Evolutionary conservation across 257 asterid species (phyloP).

Genomic region (Solanum chaucha): DNA sequence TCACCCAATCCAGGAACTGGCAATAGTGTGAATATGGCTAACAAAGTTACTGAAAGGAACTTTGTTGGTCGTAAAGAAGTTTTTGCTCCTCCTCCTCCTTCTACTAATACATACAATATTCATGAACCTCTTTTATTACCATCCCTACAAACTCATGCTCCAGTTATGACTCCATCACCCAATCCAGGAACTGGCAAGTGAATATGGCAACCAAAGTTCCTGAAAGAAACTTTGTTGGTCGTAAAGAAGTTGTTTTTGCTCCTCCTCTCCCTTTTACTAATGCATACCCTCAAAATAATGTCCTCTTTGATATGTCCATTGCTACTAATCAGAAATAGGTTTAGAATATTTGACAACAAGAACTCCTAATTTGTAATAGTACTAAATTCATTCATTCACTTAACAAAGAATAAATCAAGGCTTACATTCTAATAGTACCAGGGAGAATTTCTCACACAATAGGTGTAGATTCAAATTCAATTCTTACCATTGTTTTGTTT

Average conservation of each 20-base stretch:
- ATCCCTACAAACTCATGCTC: no score
- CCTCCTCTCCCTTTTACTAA: not conserved
- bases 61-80: not conserved
- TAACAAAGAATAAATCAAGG: not conserved
- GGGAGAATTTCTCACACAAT: not conserved
- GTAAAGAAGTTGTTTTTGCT: not conserved
- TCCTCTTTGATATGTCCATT: conserved; percentile 9
- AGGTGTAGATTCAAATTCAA: not conserved
- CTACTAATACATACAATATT: no score
- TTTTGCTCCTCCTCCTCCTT: conserved; percentile 6
- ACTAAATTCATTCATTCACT: not conserved
- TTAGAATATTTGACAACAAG: not conserved
- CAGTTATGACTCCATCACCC: no score
- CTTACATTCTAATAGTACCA: not conserved
- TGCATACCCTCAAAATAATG: conserved; percentile 14
- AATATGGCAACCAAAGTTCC: no score
- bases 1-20: conserved; percentile 8
- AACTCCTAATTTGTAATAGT: not conserved
- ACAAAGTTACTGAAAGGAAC: not conserved
- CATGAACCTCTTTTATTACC: no score
- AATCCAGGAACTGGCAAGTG: no score
- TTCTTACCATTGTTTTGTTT: not conserved
- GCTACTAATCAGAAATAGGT: conserved; percentile 10
- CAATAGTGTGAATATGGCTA: not conserved
- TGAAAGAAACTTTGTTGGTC: not conserved